Evolutionary conservation across 306 rosid species (phyloP).

Genomic region (Rubus parviflorus): DNA sequence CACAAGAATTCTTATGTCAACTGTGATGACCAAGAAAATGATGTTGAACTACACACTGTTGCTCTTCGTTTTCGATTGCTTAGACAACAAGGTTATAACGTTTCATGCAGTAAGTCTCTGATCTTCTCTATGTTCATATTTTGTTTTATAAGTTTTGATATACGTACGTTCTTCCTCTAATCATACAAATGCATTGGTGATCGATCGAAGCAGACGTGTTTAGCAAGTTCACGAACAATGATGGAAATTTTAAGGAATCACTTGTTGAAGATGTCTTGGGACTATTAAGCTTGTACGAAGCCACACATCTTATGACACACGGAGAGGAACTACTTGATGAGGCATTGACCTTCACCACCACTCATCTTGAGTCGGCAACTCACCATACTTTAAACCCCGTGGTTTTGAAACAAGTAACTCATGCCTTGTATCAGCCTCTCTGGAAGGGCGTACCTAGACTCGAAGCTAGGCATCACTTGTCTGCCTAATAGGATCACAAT

Average conservation of each 20-base stretch:
- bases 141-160: background rate
- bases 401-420: background rate
- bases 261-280: background rate
- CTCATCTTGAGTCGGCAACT: slow-evolving; percentile 21
- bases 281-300: background rate
- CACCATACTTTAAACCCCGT: background rate
- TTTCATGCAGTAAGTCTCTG: slow-evolving; percentile 25
- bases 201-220: background rate
- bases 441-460: background rate
- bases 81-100: slow-evolving; percentile 36
- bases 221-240: slow-evolving; percentile 1
- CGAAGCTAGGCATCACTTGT: background rate
- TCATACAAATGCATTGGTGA: background rate
- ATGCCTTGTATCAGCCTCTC: slow-evolving; percentile 9
- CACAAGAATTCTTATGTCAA: background rate
- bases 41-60: slow-evolving; percentile 5
- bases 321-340: slow-evolving; percentile 13
- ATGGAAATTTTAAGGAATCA: slow-evolving; percentile 14
- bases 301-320: background rate
- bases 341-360: slow-evolving; percentile 22
- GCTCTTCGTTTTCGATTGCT: slow-evolving; percentile 43
- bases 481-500: slow-evolving; percentile 14
- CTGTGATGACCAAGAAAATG: background rate
- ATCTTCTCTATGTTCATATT: background rate
- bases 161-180: background rate